A percentile compares a stretch with the other conserved stretches of the same genome.
Evolutionary conservation across 108 stramenopile species (phyloP).

Genomic region (Nitzschia palea): DNA sequence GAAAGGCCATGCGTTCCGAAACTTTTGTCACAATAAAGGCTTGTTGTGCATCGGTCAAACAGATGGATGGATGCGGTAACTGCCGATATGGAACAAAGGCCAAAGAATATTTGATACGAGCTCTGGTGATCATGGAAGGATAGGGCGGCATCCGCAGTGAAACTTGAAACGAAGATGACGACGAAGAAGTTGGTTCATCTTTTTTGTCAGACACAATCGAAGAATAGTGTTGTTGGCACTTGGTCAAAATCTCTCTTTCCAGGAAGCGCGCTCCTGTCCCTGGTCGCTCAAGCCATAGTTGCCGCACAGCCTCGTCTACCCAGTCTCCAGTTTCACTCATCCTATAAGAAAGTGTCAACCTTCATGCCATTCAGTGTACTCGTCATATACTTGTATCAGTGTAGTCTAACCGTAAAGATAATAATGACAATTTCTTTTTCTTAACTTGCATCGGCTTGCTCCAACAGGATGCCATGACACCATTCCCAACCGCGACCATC

Average conservation of each 20-base stretch:
- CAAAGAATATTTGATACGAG: slow-evolving; percentile 8
- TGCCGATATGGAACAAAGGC: slow-evolving; percentile 8
- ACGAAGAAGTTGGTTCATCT: not conserved
- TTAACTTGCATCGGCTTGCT: no score
- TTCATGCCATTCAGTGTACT: not conserved
- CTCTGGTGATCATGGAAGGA: not conserved
- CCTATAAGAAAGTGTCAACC: no score
- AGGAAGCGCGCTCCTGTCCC: not conserved
- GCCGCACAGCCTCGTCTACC: slow-evolving; percentile 2
- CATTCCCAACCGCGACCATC: no score
- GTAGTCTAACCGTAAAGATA: no score
- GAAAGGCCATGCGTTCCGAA: slow-evolving; percentile 1
- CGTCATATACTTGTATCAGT: not conserved
- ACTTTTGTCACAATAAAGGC: not conserved
- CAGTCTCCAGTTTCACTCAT: no score
- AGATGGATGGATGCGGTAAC: not conserved
- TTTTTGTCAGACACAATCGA: not conserved
- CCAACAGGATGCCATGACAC: no score
- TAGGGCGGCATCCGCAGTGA: not conserved
- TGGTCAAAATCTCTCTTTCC: not conserved
- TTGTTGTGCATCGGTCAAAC: not conserved
- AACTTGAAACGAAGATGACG: not conserved
- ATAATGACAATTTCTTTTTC: no score
- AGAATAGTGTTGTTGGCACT: not conserved
- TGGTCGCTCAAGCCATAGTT: slow-evolving; percentile 16